Percentiles rank a stretch among this genome's conserved stretches.
phyloP scores from a whole-genome alignment of 129 eudicot genomes.

The Apium graveolens region DNA sequence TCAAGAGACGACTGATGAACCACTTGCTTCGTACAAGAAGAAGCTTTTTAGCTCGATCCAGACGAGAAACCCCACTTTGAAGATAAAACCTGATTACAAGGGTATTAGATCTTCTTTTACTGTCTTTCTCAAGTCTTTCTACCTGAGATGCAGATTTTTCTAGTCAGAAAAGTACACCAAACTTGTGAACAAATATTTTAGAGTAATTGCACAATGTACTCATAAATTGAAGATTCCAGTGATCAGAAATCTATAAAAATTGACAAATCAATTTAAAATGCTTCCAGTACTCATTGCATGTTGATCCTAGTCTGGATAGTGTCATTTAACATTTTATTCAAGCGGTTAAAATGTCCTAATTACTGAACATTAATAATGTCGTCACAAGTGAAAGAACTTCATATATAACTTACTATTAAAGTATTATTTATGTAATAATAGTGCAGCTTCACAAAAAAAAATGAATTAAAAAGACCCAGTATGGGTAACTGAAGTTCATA shows the following conservation, averaged over 20 bases:
- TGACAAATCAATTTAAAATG: neutral
- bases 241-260: neutral
- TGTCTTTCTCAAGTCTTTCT: constrained; percentile 81
- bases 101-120: constrained; percentile 54
- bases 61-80: constrained; percentile 67
- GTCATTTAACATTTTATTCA: neutral
- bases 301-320: neutral
- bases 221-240: neutral
- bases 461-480: neutral
- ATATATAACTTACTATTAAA: neutral
- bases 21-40: constrained; percentile 91
- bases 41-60: constrained; percentile 77
- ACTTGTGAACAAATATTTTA: neutral
- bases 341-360: neutral
- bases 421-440: neutral
- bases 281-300: neutral
- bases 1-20: constrained; percentile 74
- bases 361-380: too few species aligned
- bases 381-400: neutral
- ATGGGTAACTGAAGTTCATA: neutral
- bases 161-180: constrained; percentile 10
- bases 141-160: constrained; percentile 36
- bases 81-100: constrained; percentile 72
- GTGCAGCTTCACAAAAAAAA: neutral
- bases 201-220: neutral